Percentiles rank a stretch among this genome's conserved stretches.
Conservation (phyloP, 768 basidiomycete species). For the Termitomyces heimii region DNA sequence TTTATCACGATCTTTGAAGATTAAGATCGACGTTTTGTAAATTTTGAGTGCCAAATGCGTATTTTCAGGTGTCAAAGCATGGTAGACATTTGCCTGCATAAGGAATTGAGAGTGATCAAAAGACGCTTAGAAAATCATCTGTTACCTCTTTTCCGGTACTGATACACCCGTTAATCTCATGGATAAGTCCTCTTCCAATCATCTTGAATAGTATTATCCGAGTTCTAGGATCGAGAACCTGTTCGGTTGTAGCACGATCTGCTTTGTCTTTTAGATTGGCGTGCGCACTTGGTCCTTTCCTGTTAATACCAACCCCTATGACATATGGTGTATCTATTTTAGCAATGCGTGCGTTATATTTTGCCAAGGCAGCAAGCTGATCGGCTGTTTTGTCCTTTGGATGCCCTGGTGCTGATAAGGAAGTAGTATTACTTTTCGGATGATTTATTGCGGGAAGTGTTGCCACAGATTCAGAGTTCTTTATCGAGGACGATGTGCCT, state of each 20-base stretch:
- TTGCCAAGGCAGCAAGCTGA: conserved; percentile 69
- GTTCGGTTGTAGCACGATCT: conserved; percentile 94
- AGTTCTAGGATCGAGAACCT: conserved; percentile 95
- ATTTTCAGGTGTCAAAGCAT: conserved; percentile 55
- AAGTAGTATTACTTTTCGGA: conserved; percentile 32
- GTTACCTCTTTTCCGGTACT: conserved; percentile 97
- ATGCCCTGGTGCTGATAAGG: conserved; percentile 19
- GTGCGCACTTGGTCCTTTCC: conserved; percentile 85
- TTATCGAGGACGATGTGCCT: conserved; percentile 47
- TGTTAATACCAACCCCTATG: conserved; percentile 71
- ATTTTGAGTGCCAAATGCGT: conserved; percentile 89
- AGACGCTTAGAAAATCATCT: background rate
- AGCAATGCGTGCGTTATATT: conserved; percentile 69
- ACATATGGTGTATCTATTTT: conserved; percentile 72
- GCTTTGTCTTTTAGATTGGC: conserved; percentile 94
- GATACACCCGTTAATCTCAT: conserved; percentile 92
- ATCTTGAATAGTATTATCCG: conserved; percentile 93
- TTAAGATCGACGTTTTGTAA: conserved; percentile 96
- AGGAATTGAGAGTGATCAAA: background rate
- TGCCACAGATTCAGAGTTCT: conserved; percentile 45
- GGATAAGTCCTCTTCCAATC: conserved; percentile 84
- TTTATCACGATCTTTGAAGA: conserved; percentile 96
- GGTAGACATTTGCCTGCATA: conserved; percentile 91
- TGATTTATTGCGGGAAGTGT: conserved; percentile 70
- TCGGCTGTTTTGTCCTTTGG: conserved; percentile 58